Evolutionary conservation across 495 filamentous ascomycete species (phyloP), one percentile per base, ranked within the genome.

Genomic region (Xylaria bambusicola): DNA sequence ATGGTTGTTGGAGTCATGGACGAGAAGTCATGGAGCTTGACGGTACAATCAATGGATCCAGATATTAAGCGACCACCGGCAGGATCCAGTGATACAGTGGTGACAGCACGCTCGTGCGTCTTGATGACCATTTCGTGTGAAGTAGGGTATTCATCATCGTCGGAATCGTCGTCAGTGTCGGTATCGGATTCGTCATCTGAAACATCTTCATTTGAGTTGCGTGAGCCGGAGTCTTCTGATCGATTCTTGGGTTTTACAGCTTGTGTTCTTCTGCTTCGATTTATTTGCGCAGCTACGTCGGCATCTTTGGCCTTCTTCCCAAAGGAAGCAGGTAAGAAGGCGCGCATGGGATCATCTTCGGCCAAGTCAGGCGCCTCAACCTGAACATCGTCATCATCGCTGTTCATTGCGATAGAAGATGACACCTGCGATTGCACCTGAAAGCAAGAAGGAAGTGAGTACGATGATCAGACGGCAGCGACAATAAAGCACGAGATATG

Each of bases 1-100:
- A 98, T 81, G 0, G 96, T 96, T 3, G 93, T 93, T 0, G 92
- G 89, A 0, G 93, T 97, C 90, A 98, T 93, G 27, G 93, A 89
- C 1, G 92, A 84, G 74, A 98, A 96, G 71, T 98, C 94, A 72
- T 96, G 93, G 20, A 98, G 80, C 67, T 97, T 97, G 54, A 97
- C 69, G 1, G 85, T 91, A 73, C 92, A 93, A 73, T 98, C 94
- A 41, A 88, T 90, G 1, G 92, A 96, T 46, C 91, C 92, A 53
- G 90, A 93, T 24, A 96, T 84, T 63, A 98, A 75, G 65, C 94
- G 87, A 26, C 86, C 84, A 6, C 94, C 94, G 0, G 92, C 86
- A 0, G 89, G 87, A 73, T 98, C 94, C 26, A 96, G 77, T 4
- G 91, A 86, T 55, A 90, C 78, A 2, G 86, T 87, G 9, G 95